Percentiles rank a stretch among this genome's conserved stretches.
Conservation (phyloP, 179 eudicot species). For the Beta corolliflora region DNA sequence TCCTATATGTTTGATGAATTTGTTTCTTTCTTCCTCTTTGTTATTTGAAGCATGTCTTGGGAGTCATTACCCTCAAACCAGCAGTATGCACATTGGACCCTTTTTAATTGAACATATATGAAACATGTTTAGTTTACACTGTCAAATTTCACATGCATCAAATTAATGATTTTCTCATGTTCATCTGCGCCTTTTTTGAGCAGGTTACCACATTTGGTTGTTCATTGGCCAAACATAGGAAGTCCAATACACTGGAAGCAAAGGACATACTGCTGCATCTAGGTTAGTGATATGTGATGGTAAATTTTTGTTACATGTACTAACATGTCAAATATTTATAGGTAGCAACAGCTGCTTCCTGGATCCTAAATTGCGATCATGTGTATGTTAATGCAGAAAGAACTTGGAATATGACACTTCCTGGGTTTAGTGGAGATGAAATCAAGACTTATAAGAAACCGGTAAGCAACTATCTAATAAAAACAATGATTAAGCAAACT, state of each 20-base stretch:
- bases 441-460: constrained; percentile 76
- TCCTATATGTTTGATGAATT: no score
- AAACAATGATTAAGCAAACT: neutral
- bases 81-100: neutral
- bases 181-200: constrained; percentile 11
- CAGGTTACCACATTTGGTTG: constrained; percentile 92
- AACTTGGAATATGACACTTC: constrained; percentile 93
- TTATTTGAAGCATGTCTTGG: no score
- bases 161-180: neutral
- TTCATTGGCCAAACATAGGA: constrained; percentile 94
- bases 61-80: neutral
- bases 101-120: neutral
- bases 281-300: constrained; percentile 50
- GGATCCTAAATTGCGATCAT: neutral
- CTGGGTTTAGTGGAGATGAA: constrained; percentile 88
- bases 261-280: constrained; percentile 92
- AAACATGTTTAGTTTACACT: neutral
- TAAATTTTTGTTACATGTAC: neutral
- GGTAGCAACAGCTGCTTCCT: neutral
- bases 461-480: constrained; percentile 42
- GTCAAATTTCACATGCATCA: neutral
- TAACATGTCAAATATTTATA: neutral
- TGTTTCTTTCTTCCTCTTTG: no score
- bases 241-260: constrained; percentile 85
- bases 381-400: constrained; percentile 52